Evolutionary conservation across 352 stramenopile genomes (phyloP).

Genomic region (Phytopythium montanum): DNA sequence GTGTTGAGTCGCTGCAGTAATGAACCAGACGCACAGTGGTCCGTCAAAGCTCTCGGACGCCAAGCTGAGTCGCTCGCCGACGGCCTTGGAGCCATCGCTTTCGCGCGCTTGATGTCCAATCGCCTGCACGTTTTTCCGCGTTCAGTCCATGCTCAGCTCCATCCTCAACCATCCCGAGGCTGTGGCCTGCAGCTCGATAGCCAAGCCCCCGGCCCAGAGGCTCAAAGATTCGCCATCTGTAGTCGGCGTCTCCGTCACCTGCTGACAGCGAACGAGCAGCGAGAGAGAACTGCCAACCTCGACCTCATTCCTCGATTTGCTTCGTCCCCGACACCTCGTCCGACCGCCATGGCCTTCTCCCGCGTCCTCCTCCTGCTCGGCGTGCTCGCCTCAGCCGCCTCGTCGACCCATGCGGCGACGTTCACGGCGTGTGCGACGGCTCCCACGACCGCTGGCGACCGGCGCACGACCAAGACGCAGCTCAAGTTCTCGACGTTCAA

Average conservation of each 20-base stretch:
- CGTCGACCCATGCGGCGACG: slow-evolving; percentile 24
- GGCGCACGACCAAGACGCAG: slow-evolving; percentile 38
- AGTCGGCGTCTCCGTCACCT: neutral
- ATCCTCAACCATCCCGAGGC: too few relatives aligned
- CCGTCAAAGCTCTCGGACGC: neutral
- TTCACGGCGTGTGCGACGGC: slow-evolving; percentile 43
- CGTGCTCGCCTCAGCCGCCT: slow-evolving; percentile 12
- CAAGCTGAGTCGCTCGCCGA: neutral
- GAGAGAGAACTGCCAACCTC: neutral
- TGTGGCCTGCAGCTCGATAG: neutral
- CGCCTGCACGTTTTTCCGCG: neutral
- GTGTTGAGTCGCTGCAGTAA: neutral
- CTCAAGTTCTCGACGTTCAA: slow-evolving; percentile 72
- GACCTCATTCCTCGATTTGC: neutral
- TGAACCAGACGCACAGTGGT: neutral
- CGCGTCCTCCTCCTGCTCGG: slow-evolving; percentile 8
- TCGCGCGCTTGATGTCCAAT: neutral
- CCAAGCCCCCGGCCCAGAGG: neutral
- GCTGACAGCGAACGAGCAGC: neutral
- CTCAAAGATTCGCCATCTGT: neutral
- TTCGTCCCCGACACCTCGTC: neutral
- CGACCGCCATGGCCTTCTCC: neutral
- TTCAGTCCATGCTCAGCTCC: neutral
- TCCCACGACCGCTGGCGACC: slow-evolving; percentile 34
- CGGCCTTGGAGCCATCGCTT: neutral